phyloP scores from a whole-genome alignment of 2,329 filamentous ascomycete species.

The Botryotinia calthae region DNA sequence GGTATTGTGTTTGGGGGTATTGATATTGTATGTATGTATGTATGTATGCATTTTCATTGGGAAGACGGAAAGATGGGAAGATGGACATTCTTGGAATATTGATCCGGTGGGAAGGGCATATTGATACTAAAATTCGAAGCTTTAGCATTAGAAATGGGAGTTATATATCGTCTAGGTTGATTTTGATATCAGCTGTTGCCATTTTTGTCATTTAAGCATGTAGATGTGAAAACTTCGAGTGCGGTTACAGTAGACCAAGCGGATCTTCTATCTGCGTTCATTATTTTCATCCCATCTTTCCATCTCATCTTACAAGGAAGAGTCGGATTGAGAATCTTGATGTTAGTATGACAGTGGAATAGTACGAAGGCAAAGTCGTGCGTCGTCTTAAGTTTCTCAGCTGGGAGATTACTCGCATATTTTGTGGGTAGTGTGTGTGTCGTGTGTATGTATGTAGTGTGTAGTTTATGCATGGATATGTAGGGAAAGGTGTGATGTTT shows the following conservation, averaged over 20 bases:
- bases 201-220: not conserved
- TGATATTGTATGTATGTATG: slow-evolving; percentile 6
- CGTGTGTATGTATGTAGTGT: not conserved
- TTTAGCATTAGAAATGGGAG: not conserved
- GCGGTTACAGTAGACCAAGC: not conserved
- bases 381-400: not conserved
- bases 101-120: not conserved
- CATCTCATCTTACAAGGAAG: not conserved
- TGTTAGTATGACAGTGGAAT: not conserved
- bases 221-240: not conserved
- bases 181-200: not conserved
- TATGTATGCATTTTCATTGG: not conserved
- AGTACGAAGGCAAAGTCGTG: not conserved
- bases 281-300: not conserved
- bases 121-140: not conserved
- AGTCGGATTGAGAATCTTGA: not conserved
- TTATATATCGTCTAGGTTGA: not conserved
- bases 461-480: not conserved
- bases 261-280: not conserved
- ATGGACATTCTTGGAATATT: not conserved
- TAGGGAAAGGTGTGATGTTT: not conserved
- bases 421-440: not conserved
- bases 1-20: not conserved
- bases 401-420: not conserved
- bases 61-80: not conserved